phyloP scores from a whole-genome alignment of 108 stramenopile species.

The Bacterosira constricta region DNA sequence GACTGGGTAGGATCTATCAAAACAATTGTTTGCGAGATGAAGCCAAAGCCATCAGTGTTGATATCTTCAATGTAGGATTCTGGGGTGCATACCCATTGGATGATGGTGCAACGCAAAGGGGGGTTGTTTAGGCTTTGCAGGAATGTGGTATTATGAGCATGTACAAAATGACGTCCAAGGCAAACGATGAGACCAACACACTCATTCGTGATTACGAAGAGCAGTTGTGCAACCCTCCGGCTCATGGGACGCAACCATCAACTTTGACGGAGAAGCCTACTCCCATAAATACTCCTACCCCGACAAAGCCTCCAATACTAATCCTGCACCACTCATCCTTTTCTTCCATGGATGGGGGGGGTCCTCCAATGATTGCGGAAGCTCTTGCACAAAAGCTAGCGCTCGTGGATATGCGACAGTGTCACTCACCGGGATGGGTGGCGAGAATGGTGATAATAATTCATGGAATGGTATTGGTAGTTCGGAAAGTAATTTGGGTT shows the following conservation, averaged over 20 bases:
- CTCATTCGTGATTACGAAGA: too few species aligned
- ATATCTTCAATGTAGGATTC: too few species aligned
- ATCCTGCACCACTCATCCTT: constrained; percentile 17
- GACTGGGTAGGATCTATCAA: too few species aligned
- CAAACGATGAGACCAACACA: too few species aligned
- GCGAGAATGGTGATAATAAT: background rate
- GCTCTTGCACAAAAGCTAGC: background rate
- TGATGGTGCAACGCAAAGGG: too few species aligned
- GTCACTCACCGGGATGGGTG: constrained; percentile 17
- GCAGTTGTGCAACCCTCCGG: constrained; percentile 3
- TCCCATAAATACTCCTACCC: constrained; percentile 10
- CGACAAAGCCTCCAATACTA: background rate
- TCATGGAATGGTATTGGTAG: constrained; percentile 23
- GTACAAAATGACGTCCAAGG: too few species aligned
- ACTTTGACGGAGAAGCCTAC: constrained; percentile 5
- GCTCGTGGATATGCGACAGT: constrained; percentile 11
- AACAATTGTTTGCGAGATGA: too few species aligned
- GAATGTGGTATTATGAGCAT: too few species aligned
- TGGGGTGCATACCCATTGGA: too few species aligned
- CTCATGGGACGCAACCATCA: background rate
- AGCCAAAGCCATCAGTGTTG: too few species aligned
- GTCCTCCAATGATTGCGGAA: constrained; percentile 1
- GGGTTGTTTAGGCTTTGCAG: too few species aligned
- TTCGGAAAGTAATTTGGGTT: background rate
- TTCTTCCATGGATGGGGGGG: constrained; percentile 39